Conservation (phyloP, 176 grass and related monocot species). For the Leersia perrieri region DNA sequence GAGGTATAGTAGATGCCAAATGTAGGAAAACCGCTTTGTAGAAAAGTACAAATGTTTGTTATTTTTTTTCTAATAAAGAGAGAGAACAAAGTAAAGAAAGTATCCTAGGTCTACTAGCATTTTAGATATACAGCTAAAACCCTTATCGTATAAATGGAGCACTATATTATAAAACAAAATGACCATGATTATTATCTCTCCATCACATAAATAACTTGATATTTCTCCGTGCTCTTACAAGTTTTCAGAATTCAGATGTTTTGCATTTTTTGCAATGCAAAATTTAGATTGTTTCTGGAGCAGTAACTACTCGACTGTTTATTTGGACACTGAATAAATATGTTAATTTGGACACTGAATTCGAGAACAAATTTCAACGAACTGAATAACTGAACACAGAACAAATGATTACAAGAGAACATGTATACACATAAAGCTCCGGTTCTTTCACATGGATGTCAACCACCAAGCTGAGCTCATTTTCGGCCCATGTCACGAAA, state of each 20-base stretch:
- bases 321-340: not conserved
- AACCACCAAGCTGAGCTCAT: not conserved
- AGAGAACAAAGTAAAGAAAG: conserved; percentile 3
- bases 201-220: too few relatives aligned
- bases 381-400: not conserved
- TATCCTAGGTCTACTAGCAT: conserved; percentile 29
- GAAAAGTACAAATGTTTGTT: conserved; percentile 22
- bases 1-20: conserved; percentile 29
- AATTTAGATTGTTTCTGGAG: not conserved
- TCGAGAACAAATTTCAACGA: not conserved
- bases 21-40: conserved; percentile 31
- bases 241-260: not conserved
- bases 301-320: not conserved
- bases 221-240: not conserved
- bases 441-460: conserved; percentile 16
- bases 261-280: not conserved
- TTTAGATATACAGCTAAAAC: not conserved
- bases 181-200: not conserved
- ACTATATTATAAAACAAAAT: not conserved
- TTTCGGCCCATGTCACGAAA: conserved; percentile 35
- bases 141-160: not conserved
- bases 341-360: not conserved
- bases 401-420: not conserved
- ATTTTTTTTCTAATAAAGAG: conserved; percentile 29
- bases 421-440: conserved; percentile 11